phyloP scores from a whole-genome alignment of 495 filamentous ascomycete species.

The Talaromyces wortmannii region DNA sequence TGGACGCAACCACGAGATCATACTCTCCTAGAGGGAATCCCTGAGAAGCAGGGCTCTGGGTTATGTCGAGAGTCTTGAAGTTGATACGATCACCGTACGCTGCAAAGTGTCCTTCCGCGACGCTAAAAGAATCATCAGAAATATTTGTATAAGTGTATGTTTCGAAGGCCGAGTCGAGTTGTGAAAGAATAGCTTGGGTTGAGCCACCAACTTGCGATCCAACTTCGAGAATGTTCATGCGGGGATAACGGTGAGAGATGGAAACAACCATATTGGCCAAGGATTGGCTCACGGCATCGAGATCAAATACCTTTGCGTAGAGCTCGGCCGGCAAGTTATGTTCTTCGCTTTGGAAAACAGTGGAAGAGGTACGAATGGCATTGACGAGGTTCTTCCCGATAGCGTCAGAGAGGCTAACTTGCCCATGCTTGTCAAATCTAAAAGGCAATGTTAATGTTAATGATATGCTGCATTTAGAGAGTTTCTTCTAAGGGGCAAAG shows the following conservation, averaged over 20 bases:
- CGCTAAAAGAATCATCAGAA: constrained; percentile 31
- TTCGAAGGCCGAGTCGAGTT: constrained; percentile 3
- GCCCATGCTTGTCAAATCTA: too few relatives aligned
- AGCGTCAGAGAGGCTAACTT: too few relatives aligned
- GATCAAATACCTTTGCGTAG: constrained; percentile 21
- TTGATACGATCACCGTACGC: constrained; percentile 18
- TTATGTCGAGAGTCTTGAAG: constrained; percentile 35
- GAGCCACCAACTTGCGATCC: constrained; percentile 29
- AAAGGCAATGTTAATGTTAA: too few relatives aligned
- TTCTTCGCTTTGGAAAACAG: background rate
- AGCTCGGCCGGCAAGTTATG: constrained; percentile 27
- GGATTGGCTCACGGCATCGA: constrained; percentile 5
- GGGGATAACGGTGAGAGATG: constrained; percentile 13
- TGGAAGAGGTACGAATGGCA: too few relatives aligned
- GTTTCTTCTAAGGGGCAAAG: too few relatives aligned
- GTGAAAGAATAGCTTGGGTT: constrained; percentile 20
- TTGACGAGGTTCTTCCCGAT: too few relatives aligned
- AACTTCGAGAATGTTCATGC: constrained; percentile 26
- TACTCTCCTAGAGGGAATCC: constrained; percentile 28
- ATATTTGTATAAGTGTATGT: constrained; percentile 44
- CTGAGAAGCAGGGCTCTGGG: constrained; percentile 23
- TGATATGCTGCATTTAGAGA: too few relatives aligned
- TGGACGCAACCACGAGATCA: constrained; percentile 27
- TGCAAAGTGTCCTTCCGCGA: constrained; percentile 7
- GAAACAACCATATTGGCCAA: constrained; percentile 18